These are phyloP conservation scores for Colletotrichum agaves DNA, from an alignment of 2,329 filamentous ascomycete species.

Conservation along the genomic window DNA sequence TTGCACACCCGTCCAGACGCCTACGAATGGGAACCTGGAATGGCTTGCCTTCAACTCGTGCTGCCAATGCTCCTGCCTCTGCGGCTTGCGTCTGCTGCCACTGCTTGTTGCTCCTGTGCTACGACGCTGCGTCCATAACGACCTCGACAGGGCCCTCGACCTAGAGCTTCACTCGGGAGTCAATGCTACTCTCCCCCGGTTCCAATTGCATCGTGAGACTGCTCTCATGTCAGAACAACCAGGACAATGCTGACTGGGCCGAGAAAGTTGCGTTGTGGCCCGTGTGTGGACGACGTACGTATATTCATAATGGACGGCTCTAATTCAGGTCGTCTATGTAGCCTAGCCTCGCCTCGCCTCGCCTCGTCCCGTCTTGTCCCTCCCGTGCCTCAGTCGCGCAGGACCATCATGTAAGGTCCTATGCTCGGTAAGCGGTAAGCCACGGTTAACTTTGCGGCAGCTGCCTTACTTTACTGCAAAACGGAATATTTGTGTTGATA, in stretches of 20 bases:
- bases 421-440: background rate
- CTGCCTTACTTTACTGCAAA: background rate
- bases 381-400: slow-evolving; percentile 14
- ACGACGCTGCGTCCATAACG: slow-evolving; percentile 14
- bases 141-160: background rate
- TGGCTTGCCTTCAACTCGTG: slow-evolving; percentile 4
- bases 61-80: slow-evolving; percentile 1
- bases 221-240: slow-evolving; percentile 19
- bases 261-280: background rate
- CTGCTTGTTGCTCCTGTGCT: slow-evolving; percentile 24
- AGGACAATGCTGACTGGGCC: slow-evolving; percentile 10
- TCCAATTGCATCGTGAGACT: slow-evolving; percentile 7
- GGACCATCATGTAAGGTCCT: slow-evolving; percentile 21
- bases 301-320: background rate
- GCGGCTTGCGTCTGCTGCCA: slow-evolving; percentile 5
- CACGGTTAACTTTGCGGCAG: background rate
- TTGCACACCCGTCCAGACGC: slow-evolving; percentile 30
- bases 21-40: slow-evolving; percentile 17
- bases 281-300: slow-evolving; percentile 2
- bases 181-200: slow-evolving; percentile 14
- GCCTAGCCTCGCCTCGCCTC: slow-evolving; percentile 11
- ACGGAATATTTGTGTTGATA: background rate
- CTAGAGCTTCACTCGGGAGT: slow-evolving; percentile 27
- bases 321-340: background rate
- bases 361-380: slow-evolving; percentile 21